phyloP scores from a whole-genome alignment of 352 stramenopile species.

The Globisporangium splendens region DNA sequence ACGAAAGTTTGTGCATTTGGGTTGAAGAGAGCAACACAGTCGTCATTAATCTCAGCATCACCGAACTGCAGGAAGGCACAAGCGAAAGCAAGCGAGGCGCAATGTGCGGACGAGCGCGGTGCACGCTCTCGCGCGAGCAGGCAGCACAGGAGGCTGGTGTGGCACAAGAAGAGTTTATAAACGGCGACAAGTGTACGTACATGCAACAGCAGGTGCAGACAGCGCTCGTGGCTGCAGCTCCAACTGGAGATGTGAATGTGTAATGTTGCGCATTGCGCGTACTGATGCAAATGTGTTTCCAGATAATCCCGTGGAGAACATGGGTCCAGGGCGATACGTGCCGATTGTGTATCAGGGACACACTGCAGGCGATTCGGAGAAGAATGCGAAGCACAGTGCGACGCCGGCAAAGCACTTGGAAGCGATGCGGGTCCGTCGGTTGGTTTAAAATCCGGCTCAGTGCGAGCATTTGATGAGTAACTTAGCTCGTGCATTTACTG shows the following conservation, averaged over 20 bases:
- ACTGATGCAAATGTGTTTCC: background rate
- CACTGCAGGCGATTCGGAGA: background rate
- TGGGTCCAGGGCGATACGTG: slow-evolving; percentile 64
- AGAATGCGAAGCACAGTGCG: slow-evolving; percentile 8
- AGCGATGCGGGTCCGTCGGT: slow-evolving; percentile 54
- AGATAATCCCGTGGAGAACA: slow-evolving; percentile 79
- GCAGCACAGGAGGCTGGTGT: slow-evolving; percentile 48
- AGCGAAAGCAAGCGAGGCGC: too few relatives aligned
- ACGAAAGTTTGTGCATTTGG: background rate
- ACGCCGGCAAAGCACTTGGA: slow-evolving; percentile 40
- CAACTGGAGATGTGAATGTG: slow-evolving; percentile 1
- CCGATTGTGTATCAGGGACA: slow-evolving; percentile 41
- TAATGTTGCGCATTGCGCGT: background rate
- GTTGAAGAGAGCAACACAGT: background rate
- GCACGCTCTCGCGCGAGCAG: slow-evolving; percentile 52
- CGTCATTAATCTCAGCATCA: too few relatives aligned
- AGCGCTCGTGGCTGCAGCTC: too few relatives aligned
- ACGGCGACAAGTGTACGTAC: slow-evolving; percentile 70
- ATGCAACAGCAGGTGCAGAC: too few relatives aligned
- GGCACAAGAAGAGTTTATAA: slow-evolving; percentile 38
- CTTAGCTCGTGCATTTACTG: too few relatives aligned
- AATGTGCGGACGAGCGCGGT: slow-evolving; percentile 76
- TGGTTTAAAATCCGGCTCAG: background rate
- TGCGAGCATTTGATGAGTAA: too few relatives aligned
- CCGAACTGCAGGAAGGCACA: too few relatives aligned